Base-by-base conservation (phyloP, 495 filamentous ascomycete genomes). In the Daldinia concentrica region DNA sequence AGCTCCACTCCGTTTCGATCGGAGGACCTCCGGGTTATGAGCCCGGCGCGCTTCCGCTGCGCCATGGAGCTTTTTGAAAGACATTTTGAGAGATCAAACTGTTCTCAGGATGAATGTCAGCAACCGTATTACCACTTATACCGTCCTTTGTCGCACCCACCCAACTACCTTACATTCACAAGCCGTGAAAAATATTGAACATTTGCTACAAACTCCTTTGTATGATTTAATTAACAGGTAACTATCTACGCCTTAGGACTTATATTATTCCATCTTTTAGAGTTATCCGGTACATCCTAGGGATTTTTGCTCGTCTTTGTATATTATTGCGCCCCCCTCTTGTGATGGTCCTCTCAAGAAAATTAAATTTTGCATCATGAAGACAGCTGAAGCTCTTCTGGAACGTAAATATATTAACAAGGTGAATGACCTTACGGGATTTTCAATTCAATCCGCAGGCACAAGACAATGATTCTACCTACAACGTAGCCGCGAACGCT, bases 11-110 rank as follows among this genome's bases (percentile, higher is more conserved):
- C 56, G 79, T 82, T 82, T 81, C 80, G 78, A 81, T 80, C 78
- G 64, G 71, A 79, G 68, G 79, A 73, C 80, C 81, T 82, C 79
- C 79, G 80, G 76, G 79, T 83, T 82, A 82, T 79, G 79, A 82
- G 79, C 78, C 79, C 80, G 77, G 78, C 79, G 77, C 76, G 74
- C 80, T 82, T 80, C 80, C 79, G 62, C 78, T 82, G 81, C 78
- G 79, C 79, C 77, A 82, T 70, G 73, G 73, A 77, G 79, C 81
- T 80, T 78, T 30, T 66, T 55, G 51, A n/a, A 55, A 24, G 51
- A 55, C 24, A 19, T 11, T 27, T 27, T 27, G 32, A 12, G 32
- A 34, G 3, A 11, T 34, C 8, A 32, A 6, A 29, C 6, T 32
- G 15, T 54, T 29, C 29, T 11, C 9, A 11, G 41, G 41, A 17